Evolutionary conservation across 2,329 filamentous ascomycete genomes (phyloP), one percentile per base, ranked within the genome.

Genomic region (Dryadomyces quercus-mongolicae): DNA sequence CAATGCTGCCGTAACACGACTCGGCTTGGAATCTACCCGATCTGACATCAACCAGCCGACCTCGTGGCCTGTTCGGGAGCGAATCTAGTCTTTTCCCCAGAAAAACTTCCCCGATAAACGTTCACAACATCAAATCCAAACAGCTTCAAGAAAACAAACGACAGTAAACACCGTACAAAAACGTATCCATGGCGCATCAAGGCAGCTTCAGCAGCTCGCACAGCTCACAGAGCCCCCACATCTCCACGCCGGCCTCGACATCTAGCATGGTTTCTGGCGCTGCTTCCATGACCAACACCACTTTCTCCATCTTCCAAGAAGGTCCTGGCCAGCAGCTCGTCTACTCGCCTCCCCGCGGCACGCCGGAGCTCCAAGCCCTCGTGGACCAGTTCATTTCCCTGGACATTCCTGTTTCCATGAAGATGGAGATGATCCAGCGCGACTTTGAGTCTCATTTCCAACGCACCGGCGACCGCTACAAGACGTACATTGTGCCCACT

Each of bases 301-400:
- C 77, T 55, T 82, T 82, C 66, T 80, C 78, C 56, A 72, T 84
- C 65, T 80, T 74, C 63, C 81, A 84, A 70, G 72, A 78, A 46
- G 65, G 71, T 50, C 70, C 80, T 54, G 80, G 80, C 52, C 73
- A 75, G 49, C 68, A 75, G 57, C 71, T 84, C 55, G 71, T 88
- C 68, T 82, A 88, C 76, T 68, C 82, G 65, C 76, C 88, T 70
- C 70, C 84, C 62, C 70, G 88, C 67, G 71, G 83, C 64, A 72
- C 76, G 57, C 61, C 77, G 68, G 75, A 87, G 66, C 73, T 84
- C 53, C 79, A 83, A 62, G 70, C 76, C 53, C 67, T 84, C 64
- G 74, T 85, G 61, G 69, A 80, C 65, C 71, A 74, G 58, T 82
- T 81, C 65, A 65, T 84, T 51, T 38, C 55, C 12, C 56, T 60